Base-by-base conservation (phyloP, 768 basidiomycete genomes). In the Tephrocybe sp. region DNA sequence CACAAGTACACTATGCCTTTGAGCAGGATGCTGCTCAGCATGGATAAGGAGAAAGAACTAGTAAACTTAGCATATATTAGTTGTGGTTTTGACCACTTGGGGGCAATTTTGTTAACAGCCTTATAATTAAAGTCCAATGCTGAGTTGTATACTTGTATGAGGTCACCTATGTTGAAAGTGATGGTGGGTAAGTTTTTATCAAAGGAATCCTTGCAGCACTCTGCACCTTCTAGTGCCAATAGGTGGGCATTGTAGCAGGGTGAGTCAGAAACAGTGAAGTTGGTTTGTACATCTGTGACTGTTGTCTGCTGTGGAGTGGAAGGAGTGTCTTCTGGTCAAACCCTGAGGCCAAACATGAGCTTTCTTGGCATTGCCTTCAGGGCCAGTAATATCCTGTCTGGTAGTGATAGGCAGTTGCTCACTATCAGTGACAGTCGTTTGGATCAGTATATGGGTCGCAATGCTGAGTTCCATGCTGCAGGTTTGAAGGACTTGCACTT, bases 371-470 rank as follows among this genome's bases (percentile, higher is more conserved):
- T 56, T 48, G 57, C 57, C 43, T 64, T 57, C 3, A 64, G 38
- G n/a, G 43, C 32, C 5, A 68, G 72, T 0, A 69, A 56, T 4
- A 69, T 52, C 0, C 57, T 20, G 6, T 24, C 5, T 0, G 68
- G 71, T 53, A 55, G 2, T 20, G 54, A 51, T 14, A 55, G 40
- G 32, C 47, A 51, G 15, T 55, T 65, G 62, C 55, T 62, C 0
- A 70, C 70, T 14, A 73, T 14, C 3, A 75, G 56, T 42, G 73
- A 62, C 51, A 73, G 73, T 4, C 71, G 74, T 41, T 69, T 69
- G 0, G 58, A 48, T 0, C 67, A 30, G 2, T 62, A 70, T 26
- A 75, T 69, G 0, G 70, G 74, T 24, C 72, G 51, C 11, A 74
- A 56, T 0, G 75, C 63, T 0, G 71, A 42, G 48, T 72, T 60